phyloP scores from a whole-genome alignment of 768 basidiomycete genomes.

The Gymnopilus junonius region DNA sequence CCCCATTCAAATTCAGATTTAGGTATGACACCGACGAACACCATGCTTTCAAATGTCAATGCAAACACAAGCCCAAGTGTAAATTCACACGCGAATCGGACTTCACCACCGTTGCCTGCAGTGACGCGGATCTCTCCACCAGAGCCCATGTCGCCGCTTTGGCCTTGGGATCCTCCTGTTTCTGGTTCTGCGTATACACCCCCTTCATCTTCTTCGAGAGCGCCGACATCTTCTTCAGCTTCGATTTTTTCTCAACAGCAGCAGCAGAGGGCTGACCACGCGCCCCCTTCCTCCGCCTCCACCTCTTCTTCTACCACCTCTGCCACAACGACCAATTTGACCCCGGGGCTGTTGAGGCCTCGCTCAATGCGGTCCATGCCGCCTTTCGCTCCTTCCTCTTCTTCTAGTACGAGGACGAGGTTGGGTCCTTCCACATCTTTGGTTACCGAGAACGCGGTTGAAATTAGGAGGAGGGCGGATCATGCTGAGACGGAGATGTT shows the following conservation, averaged over 20 bases:
- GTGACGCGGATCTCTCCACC: background rate
- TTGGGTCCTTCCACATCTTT: constrained; percentile 38
- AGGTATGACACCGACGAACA: no score
- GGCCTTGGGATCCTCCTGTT: background rate
- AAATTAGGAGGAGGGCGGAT: constrained; percentile 42
- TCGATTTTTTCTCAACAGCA: background rate
- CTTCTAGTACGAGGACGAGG: background rate
- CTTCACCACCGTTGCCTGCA: background rate
- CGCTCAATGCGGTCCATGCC: background rate
- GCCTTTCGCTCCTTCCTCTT: background rate
- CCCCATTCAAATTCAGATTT: no score
- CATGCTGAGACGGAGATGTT: constrained; percentile 32
- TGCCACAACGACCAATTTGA: no score
- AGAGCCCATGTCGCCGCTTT: background rate
- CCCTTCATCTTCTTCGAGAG: background rate
- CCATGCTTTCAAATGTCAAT: background rate
- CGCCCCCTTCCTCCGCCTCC: background rate
- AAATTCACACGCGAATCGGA: background rate
- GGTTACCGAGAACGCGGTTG: constrained; percentile 48
- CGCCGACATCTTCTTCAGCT: background rate
- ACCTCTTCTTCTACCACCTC: background rate
- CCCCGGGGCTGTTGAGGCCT: background rate
- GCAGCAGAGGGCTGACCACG: background rate
- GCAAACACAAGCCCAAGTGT: background rate
- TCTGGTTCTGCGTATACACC: no score